These are phyloP conservation scores for Akanthomyces lecanii DNA, from an alignment of 2,329 filamentous ascomycete species.

Conservation along the genomic window DNA sequence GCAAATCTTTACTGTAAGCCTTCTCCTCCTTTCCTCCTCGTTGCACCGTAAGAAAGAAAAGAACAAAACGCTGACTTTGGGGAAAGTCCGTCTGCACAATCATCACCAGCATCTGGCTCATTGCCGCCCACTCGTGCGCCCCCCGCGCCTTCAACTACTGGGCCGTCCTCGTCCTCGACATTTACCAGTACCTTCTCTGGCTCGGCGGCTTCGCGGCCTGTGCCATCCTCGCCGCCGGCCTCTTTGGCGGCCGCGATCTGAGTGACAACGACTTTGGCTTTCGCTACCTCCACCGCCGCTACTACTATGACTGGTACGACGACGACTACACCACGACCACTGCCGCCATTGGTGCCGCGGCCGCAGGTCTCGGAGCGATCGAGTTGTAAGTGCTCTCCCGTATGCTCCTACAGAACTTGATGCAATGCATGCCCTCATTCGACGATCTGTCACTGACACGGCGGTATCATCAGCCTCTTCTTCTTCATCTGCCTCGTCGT, in stretches of 20 bases:
- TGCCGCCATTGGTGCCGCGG: slow-evolving; percentile 31
- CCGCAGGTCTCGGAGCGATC: slow-evolving; percentile 38
- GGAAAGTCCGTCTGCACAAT: slow-evolving; percentile 38
- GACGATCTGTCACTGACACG: neutral
- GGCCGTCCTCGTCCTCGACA: slow-evolving; percentile 48
- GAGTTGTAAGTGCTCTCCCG: slow-evolving; percentile 37
- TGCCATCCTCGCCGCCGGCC: slow-evolving; percentile 31
- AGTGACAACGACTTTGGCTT: slow-evolving; percentile 10
- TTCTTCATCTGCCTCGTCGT: slow-evolving; percentile 39
- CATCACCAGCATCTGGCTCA: slow-evolving; percentile 42
- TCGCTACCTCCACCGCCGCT: neutral
- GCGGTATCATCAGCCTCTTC: slow-evolving; percentile 34
- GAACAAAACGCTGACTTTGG: too few species aligned
- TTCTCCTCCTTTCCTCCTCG: neutral
- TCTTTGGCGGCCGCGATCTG: slow-evolving; percentile 17
- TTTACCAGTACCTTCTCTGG: slow-evolving; percentile 51
- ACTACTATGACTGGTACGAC: slow-evolving; percentile 1
- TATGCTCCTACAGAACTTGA: too few species aligned
- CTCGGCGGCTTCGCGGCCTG: slow-evolving; percentile 40
- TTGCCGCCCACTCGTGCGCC: slow-evolving; percentile 38
- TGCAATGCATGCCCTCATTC: too few species aligned
- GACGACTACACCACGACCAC: slow-evolving; percentile 20
- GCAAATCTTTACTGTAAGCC: slow-evolving; percentile 37
- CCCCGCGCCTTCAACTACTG: slow-evolving; percentile 50
- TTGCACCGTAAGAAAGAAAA: neutral